These are phyloP conservation scores for Populus davidiana DNA, from an alignment of 345 rosid genomes.

Conservation along the genomic window DNA sequence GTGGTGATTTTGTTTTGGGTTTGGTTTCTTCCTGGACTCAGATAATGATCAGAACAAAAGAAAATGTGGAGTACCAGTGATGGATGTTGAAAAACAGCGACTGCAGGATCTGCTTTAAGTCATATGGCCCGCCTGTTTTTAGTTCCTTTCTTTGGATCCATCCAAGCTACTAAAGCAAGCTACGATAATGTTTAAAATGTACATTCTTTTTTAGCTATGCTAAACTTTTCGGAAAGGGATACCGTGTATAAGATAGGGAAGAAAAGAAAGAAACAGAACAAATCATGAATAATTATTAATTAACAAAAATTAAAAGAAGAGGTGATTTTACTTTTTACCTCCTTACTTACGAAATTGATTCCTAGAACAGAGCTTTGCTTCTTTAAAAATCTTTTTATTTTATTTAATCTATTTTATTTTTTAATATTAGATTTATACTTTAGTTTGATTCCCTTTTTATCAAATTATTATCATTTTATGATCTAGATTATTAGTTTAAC, in stretches of 20 bases:
- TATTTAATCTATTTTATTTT: too few species aligned
- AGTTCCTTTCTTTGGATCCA: constrained; percentile 34
- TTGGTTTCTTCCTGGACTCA: background rate
- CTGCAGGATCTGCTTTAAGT: constrained; percentile 2
- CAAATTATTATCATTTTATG: too few species aligned
- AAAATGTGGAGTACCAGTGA: background rate
- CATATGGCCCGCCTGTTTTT: constrained; percentile 4
- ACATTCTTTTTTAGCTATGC: constrained; percentile 6
- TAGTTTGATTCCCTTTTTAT: too few species aligned
- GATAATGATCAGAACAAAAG: background rate
- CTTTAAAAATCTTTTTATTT: too few species aligned
- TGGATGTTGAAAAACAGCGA: constrained; percentile 1
- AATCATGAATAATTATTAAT: too few species aligned
- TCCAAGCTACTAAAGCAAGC: constrained; percentile 28
- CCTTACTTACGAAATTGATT: too few species aligned
- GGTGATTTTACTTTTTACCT: too few species aligned
- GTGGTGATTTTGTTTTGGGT: background rate
- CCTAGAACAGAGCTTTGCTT: too few species aligned
- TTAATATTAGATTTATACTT: too few species aligned
- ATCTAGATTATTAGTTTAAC: too few species aligned
- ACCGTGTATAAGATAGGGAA: constrained; percentile 19
- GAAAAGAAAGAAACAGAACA: background rate
- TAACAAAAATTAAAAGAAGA: too few species aligned
- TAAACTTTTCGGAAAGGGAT: constrained; percentile 35
- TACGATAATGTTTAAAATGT: background rate